A percentile compares a stretch with the other conserved stretches of the same genome.
These are phyloP conservation scores for Austropuccinia psidii DNA, from an alignment of 1,284 basidiomycete species.

Conservation along the genomic window DNA sequence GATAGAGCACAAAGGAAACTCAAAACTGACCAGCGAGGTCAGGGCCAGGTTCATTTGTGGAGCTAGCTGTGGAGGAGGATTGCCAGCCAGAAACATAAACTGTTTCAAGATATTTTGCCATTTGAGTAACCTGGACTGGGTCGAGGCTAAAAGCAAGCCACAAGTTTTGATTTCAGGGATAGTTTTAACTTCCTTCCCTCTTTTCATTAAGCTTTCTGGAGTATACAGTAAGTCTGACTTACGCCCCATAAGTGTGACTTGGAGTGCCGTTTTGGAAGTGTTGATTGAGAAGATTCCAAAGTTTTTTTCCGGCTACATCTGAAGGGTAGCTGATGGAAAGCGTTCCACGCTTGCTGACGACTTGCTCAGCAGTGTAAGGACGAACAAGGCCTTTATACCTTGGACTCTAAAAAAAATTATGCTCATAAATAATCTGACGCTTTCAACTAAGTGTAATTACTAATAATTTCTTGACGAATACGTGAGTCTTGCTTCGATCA, in stretches of 20 bases:
- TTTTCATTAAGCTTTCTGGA: too few species aligned
- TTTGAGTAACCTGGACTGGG: slow-evolving; percentile 91
- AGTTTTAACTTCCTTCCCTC: too few species aligned
- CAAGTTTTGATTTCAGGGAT: not conserved
- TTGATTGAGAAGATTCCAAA: slow-evolving; percentile 62
- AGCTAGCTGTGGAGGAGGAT: slow-evolving; percentile 79
- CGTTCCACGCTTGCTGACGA: slow-evolving; percentile 82
- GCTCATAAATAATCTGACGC: not conserved
- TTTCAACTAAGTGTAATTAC: not conserved
- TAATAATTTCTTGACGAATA: not conserved
- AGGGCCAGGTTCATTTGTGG: slow-evolving; percentile 91
- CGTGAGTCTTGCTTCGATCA: too few species aligned
- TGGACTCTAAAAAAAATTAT: slow-evolving; percentile 47
- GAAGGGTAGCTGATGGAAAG: slow-evolving; percentile 77
- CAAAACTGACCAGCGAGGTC: slow-evolving; percentile 69
- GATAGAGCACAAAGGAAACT: not conserved
- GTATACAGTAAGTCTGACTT: not conserved
- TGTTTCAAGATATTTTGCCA: slow-evolving; percentile 88
- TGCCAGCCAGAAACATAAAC: slow-evolving; percentile 96
- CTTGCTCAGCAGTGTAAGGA: slow-evolving; percentile 66
- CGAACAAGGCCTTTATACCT: slow-evolving; percentile 67
- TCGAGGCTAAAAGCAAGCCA: too few species aligned
- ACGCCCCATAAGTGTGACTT: slow-evolving; percentile 88
- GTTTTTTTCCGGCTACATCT: slow-evolving; percentile 75
- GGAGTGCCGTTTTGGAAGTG: slow-evolving; percentile 51